A percentile compares a stretch with the other conserved stretches of the same genome.
These are phyloP conservation scores for Petasospora fabianii DNA, from an alignment of 1,139 yeast genomes.

Conservation along the genomic window DNA sequence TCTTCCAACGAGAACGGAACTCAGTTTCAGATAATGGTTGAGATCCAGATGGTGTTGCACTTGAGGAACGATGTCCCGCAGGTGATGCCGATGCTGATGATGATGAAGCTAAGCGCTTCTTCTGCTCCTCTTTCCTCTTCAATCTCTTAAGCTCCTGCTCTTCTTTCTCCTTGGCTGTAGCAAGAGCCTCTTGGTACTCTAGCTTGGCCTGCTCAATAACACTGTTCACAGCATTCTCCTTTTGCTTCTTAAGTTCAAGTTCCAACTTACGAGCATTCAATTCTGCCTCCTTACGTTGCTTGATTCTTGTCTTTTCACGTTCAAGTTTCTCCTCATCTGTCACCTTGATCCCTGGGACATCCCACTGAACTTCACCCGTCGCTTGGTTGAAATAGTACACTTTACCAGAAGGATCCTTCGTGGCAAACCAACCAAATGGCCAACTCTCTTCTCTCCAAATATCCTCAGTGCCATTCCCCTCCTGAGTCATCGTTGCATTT, in stretches of 20 bases:
- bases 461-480: no score
- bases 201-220: no score
- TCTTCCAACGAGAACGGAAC: constrained; percentile 51
- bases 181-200: no score
- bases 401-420: constrained; percentile 31
- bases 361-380: constrained; percentile 54
- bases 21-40: constrained; percentile 7
- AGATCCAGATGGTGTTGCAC: not conserved
- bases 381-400: constrained; percentile 52
- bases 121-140: constrained; percentile 29
- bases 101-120: constrained; percentile 17
- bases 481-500: no score
- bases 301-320: not conserved
- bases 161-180: constrained; percentile 23
- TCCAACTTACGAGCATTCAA: constrained; percentile 9
- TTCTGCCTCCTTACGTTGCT: constrained; percentile 9
- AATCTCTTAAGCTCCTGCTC: constrained; percentile 26
- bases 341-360: constrained; percentile 38
- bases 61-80: not conserved
- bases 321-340: constrained; percentile 2
- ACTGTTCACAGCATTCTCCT: constrained; percentile 20
- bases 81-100: constrained; percentile 1
- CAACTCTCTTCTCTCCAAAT: constrained; percentile 18
- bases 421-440: constrained; percentile 37
- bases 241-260: constrained; percentile 11